Evolutionary conservation across 2,329 filamentous ascomycete genomes (phyloP).

Genomic region (Ophidiomyces ophidiicola): DNA sequence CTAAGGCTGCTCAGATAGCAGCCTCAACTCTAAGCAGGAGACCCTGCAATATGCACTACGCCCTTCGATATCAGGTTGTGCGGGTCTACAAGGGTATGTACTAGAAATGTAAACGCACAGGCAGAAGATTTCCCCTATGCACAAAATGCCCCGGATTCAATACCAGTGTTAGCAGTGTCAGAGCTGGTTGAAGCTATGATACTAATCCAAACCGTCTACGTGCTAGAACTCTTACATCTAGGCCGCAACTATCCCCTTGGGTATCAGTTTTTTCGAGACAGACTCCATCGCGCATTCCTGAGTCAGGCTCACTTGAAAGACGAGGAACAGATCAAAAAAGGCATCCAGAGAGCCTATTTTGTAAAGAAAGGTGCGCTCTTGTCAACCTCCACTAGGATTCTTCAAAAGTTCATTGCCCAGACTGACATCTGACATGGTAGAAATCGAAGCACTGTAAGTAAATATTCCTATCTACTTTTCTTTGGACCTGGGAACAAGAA

Average conservation of each 20-base stretch:
- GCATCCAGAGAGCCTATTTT: conserved; percentile 67
- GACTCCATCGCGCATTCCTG: conserved; percentile 75
- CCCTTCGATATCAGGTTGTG: conserved; percentile 66
- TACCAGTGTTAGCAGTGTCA: neutral
- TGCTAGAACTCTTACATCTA: conserved; percentile 65
- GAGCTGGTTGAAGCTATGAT: neutral
- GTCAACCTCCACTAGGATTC: no score
- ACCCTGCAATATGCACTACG: conserved; percentile 38
- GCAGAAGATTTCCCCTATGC: neutral
- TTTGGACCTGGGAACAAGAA: no score
- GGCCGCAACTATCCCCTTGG: conserved; percentile 80
- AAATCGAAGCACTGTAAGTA: conserved; percentile 82
- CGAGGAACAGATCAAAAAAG: conserved; percentile 61
- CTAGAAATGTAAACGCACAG: neutral
- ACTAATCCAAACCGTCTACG: neutral
- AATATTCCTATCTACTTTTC: no score
- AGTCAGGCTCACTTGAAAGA: conserved; percentile 58
- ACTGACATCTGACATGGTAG: conserved; percentile 34
- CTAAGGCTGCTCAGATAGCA: no score
- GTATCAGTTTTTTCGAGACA: conserved; percentile 65
- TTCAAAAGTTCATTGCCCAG: no score
- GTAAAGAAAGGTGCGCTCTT: conserved; percentile 65
- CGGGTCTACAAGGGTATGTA: conserved; percentile 70
- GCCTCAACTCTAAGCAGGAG: no score
- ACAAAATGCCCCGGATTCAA: neutral